phyloP scores from a whole-genome alignment of 2,329 filamentous ascomycete genomes.

The Fusarium heterosporum region DNA sequence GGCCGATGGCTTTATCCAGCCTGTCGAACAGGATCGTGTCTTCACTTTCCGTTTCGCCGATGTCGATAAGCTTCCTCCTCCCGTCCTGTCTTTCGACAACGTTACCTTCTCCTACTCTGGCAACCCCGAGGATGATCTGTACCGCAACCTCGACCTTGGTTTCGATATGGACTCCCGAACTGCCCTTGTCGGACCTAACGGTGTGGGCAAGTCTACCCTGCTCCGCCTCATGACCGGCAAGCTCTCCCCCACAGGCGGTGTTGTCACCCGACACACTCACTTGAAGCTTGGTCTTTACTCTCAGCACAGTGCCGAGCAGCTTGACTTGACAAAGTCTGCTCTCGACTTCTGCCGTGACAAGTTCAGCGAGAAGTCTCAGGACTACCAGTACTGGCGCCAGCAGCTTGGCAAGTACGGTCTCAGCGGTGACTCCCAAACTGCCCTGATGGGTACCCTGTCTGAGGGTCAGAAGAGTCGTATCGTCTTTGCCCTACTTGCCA shows the following conservation, averaged over 20 bases:
- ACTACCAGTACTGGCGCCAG: slow-evolving; percentile 99
- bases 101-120: slow-evolving; percentile 99
- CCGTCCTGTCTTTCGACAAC: slow-evolving; percentile 94
- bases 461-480: slow-evolving; percentile 99
- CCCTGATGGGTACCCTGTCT: slow-evolving; percentile 96
- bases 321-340: slow-evolving; percentile 96
- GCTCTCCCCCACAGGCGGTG: slow-evolving; percentile 84
- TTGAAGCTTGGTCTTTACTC: slow-evolving; percentile 98
- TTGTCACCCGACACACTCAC: slow-evolving; percentile 93
- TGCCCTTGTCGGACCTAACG: slow-evolving; percentile 96
- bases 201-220: slow-evolving; percentile 98
- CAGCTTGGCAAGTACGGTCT: slow-evolving; percentile 96
- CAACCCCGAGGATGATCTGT: slow-evolving; percentile 87
- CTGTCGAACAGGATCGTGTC: slow-evolving; percentile 83
- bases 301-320: slow-evolving; percentile 98
- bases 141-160: slow-evolving; percentile 96
- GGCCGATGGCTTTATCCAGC: slow-evolving; percentile 97
- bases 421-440: slow-evolving; percentile 92
- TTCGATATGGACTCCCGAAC: slow-evolving; percentile 99
- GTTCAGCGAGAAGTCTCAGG: slow-evolving; percentile 88
- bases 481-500: slow-evolving; percentile 95
- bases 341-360: slow-evolving; percentile 98
- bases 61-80: slow-evolving; percentile 98
- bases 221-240: slow-evolving; percentile 97
- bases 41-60: slow-evolving; percentile 99